Evolutionary conservation across 306 rosid genomes (phyloP).

Genomic region (Myrica gale): DNA sequence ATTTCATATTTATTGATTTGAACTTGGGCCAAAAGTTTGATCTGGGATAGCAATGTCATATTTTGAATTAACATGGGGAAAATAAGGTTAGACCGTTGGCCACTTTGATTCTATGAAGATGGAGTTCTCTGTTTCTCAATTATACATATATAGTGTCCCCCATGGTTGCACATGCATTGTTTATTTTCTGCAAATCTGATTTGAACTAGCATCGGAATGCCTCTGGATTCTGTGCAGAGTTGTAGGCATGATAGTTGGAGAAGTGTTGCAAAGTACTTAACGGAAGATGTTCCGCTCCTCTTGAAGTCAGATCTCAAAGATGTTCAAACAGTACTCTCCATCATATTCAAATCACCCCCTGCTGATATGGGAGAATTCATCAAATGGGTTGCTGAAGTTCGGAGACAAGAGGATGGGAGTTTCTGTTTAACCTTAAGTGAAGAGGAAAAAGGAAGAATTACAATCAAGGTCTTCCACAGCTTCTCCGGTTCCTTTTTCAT

Average conservation of each 20-base stretch:
- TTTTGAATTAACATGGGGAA: not conserved
- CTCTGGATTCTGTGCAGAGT: slow-evolving; percentile 58
- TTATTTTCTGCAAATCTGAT: slow-evolving; percentile 3
- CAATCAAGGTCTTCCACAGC: slow-evolving; percentile 58
- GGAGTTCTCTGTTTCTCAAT: not conserved
- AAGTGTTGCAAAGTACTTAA: slow-evolving; percentile 58
- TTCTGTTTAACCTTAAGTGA: slow-evolving; percentile 47
- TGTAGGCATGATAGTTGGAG: slow-evolving; percentile 87
- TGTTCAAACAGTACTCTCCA: slow-evolving; percentile 54
- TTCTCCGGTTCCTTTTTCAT: slow-evolving; percentile 6
- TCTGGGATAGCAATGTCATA: not conserved
- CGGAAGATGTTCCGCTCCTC: slow-evolving; percentile 59
- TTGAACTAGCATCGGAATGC: slow-evolving; percentile 21
- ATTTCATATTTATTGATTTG: not conserved
- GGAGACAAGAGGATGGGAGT: slow-evolving; percentile 80
- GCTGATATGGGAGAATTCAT: slow-evolving; percentile 61
- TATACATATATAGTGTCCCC: not conserved
- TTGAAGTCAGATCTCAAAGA: slow-evolving; percentile 60
- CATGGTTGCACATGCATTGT: not conserved
- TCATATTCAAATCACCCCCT: slow-evolving; percentile 68
- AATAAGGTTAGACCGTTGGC: not conserved
- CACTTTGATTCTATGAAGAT: not conserved
- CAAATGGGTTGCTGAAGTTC: slow-evolving; percentile 92
- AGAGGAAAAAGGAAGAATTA: slow-evolving; percentile 82
- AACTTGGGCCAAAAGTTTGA: not conserved